Evolutionary conservation across 768 basidiomycete species (phyloP).

Genomic region (Fomitopsis pulvina): DNA sequence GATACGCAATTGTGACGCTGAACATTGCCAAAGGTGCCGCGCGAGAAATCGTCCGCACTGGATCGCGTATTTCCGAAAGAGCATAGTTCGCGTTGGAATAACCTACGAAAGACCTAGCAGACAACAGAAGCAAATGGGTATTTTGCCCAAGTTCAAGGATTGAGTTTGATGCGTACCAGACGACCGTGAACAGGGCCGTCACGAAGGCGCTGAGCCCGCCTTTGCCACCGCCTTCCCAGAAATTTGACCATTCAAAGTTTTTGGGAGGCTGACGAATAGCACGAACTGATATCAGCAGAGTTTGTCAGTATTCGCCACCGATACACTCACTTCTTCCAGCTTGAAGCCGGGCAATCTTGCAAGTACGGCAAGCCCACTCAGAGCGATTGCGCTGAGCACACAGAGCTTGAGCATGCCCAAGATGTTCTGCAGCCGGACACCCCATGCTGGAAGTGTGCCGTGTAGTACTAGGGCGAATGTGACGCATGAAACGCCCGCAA

Average conservation of each 20-base stretch:
- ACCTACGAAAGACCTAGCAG: conserved; percentile 58
- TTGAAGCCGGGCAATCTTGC: conserved; percentile 41
- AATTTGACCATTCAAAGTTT: conserved; percentile 51
- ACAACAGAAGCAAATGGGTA: not conserved
- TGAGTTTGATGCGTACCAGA: conserved; percentile 59
- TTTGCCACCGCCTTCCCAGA: conserved; percentile 58
- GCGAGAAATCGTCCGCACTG: conserved; percentile 61
- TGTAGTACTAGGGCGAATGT: conserved; percentile 54
- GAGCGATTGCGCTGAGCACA: conserved; percentile 42
- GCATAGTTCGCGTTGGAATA: conserved; percentile 75
- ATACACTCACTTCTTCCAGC: conserved; percentile 35
- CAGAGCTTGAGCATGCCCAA: conserved; percentile 59
- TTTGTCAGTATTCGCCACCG: not conserved
- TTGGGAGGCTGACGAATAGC: conserved; percentile 28
- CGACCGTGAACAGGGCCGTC: conserved; percentile 60
- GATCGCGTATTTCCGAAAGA: conserved; percentile 63
- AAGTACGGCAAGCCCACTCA: conserved; percentile 49
- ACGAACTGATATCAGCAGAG: not conserved
- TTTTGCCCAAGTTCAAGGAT: too few species aligned
- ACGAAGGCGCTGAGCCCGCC: conserved; percentile 52
- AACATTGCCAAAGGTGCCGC: conserved; percentile 64
- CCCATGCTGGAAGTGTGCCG: conserved; percentile 44
- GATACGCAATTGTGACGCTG: conserved; percentile 51
- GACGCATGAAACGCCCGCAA: conserved; percentile 48
- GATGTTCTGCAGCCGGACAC: conserved; percentile 56